Conservation (phyloP, 257 asterid genomes). For the Galeopsis tetrahit region DNA sequence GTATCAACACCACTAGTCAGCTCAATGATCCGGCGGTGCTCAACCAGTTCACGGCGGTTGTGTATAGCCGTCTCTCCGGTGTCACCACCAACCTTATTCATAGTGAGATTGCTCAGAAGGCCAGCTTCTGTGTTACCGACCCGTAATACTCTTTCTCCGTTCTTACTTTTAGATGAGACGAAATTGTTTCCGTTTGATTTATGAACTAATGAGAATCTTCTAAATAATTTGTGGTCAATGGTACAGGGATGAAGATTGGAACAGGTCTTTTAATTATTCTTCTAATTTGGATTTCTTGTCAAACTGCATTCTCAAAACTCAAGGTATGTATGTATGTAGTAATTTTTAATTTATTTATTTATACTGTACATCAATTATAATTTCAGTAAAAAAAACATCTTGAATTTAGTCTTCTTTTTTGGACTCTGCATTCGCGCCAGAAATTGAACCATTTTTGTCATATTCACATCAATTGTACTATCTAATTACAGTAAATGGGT, state of each 20-base stretch:
- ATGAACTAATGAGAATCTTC: not conserved
- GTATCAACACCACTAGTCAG: slow-evolving; percentile 34
- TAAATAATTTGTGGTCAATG: not conserved
- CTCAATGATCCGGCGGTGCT: slow-evolving; percentile 45
- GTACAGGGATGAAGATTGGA: slow-evolving; percentile 76
- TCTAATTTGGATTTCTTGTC: slow-evolving; percentile 63
- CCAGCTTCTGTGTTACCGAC: slow-evolving; percentile 60
- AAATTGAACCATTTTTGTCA: no score
- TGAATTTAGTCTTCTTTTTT: no score
- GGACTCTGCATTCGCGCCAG: no score
- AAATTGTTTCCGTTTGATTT: not conserved
- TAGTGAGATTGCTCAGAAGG: slow-evolving; percentile 50
- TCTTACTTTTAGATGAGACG: no score
- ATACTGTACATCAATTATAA: no score
- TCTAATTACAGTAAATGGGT: no score
- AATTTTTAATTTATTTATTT: not conserved
- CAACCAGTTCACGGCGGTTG: slow-evolving; percentile 44
- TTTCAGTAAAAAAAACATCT: no score
- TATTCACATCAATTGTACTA: no score
- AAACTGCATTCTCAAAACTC: slow-evolving; percentile 53
- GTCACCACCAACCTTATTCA: slow-evolving; percentile 49
- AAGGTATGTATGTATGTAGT: slow-evolving; percentile 42
- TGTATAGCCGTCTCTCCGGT: slow-evolving; percentile 48
- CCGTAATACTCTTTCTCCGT: slow-evolving; percentile 49
- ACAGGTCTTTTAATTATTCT: slow-evolving; percentile 68